phyloP scores from a whole-genome alignment of 2,329 filamentous ascomycete genomes.

The Arachnopeziza araneosa region DNA sequence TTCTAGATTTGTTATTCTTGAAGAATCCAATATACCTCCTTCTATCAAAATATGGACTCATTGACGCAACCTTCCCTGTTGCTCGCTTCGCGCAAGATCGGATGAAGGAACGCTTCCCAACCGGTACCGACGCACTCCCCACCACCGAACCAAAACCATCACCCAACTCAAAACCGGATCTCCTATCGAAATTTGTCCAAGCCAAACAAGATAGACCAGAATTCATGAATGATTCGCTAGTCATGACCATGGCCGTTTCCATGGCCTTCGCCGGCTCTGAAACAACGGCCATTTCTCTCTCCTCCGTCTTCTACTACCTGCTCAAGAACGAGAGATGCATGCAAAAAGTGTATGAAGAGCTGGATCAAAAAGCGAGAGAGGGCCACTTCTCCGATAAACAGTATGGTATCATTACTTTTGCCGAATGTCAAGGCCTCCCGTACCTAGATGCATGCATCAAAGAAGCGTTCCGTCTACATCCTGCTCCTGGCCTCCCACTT shows the following conservation, averaged over 20 bases:
- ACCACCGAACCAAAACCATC: slow-evolving; percentile 7
- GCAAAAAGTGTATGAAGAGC: slow-evolving; percentile 50
- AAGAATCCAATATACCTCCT: slow-evolving; percentile 72
- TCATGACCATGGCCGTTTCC: slow-evolving; percentile 65
- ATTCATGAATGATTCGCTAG: slow-evolving; percentile 65
- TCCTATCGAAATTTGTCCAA: slow-evolving; percentile 68
- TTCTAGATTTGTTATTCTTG: slow-evolving; percentile 61
- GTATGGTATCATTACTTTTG: slow-evolving; percentile 62
- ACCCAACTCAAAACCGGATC: slow-evolving; percentile 43
- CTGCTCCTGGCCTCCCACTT: slow-evolving; percentile 65
- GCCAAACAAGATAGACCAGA: slow-evolving; percentile 61
- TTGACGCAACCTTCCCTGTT: slow-evolving; percentile 65
- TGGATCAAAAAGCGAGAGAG: slow-evolving; percentile 51
- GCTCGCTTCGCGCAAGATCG: slow-evolving; percentile 65
- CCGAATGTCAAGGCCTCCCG: slow-evolving; percentile 62
- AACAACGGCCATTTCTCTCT: slow-evolving; percentile 71
- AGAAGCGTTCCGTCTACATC: slow-evolving; percentile 72
- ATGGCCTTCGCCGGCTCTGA: slow-evolving; percentile 74
- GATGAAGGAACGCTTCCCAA: slow-evolving; percentile 57
- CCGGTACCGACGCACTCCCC: not conserved
- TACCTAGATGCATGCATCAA: slow-evolving; percentile 77
- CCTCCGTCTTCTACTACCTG: slow-evolving; percentile 68
- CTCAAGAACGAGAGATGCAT: slow-evolving; percentile 57
- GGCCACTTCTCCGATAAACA: slow-evolving; percentile 46
- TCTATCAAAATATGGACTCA: slow-evolving; percentile 60